Conservation (phyloP, 164 flowering plant genomes). For the Vitis rotundifolia region DNA sequence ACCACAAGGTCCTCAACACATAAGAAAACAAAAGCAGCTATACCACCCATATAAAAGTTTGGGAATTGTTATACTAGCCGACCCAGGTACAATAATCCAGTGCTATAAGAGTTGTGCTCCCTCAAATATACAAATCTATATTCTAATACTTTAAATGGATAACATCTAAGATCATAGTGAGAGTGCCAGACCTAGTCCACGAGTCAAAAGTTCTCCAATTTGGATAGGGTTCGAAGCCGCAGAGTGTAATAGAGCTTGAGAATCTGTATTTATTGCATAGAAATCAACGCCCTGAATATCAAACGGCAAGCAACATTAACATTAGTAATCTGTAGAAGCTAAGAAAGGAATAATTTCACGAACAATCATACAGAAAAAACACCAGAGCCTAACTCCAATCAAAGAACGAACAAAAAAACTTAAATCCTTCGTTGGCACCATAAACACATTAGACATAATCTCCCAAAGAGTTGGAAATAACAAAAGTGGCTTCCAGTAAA, state of each 20-base stretch:
- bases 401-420: too few species aligned
- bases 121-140: not conserved
- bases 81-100: not conserved
- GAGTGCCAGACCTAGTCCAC: slow-evolving; percentile 83
- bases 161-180: slow-evolving; percentile 1
- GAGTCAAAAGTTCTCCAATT: slow-evolving; percentile 98
- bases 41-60: too few species aligned
- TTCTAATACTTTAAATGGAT: too few species aligned
- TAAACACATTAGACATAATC: too few species aligned
- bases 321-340: not conserved
- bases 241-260: slow-evolving; percentile 85
- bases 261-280: slow-evolving; percentile 94
- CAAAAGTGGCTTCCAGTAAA: too few species aligned
- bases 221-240: slow-evolving; percentile 85
- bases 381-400: too few species aligned
- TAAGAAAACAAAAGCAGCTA: too few species aligned
- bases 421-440: too few species aligned
- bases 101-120: not conserved
- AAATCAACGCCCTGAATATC: slow-evolving; percentile 80
- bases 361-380: not conserved
- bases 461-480: too few species aligned
- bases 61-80: too few species aligned
- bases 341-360: not conserved
- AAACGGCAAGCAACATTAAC: slow-evolving; percentile 3
- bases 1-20: too few species aligned